Percentiles rank a stretch among this genome's conserved stretches.
Conservation (phyloP, 768 basidiomycete species). For the Pulveroboletus sp. region DNA sequence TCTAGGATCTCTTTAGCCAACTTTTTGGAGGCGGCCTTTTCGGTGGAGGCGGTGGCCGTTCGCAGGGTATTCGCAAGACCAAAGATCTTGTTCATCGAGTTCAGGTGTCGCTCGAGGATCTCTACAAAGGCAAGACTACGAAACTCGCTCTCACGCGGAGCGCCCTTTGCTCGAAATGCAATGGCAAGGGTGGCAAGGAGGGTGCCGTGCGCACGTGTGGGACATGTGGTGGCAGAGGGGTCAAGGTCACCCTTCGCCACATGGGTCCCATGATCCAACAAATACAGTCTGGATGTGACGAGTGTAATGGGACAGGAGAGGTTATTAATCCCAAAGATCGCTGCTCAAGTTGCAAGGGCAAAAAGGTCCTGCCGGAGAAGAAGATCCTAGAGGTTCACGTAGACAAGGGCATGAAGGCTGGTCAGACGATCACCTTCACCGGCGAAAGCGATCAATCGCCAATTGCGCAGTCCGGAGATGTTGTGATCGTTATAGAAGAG, state of each 20-base stretch:
- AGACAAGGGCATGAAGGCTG: conserved; percentile 97
- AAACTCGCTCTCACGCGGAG: conserved; percentile 97
- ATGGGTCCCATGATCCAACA: conserved; percentile 99
- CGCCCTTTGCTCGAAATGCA: conserved; percentile 88
- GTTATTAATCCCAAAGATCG: conserved; percentile 90
- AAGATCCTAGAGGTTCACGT: conserved; percentile 97
- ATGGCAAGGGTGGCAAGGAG: conserved; percentile 96
- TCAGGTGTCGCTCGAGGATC: conserved; percentile 93
- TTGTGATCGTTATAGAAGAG: conserved; percentile 91
- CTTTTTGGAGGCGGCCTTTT: conserved; percentile 85
- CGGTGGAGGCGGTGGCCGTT: conserved; percentile 58
- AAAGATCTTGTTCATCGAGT: conserved; percentile 98
- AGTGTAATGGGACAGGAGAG: conserved; percentile 92
- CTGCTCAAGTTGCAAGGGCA: conserved; percentile 89
- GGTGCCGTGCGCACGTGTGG: conserved; percentile 83
- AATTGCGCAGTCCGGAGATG: conserved; percentile 85
- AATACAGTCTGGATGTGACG: conserved; percentile 91
- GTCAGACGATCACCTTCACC: conserved; percentile 81
- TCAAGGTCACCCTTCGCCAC: conserved; percentile 88
- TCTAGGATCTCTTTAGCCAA: conserved; percentile 91
- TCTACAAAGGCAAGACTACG: conserved; percentile 98
- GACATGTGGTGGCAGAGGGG: conserved; percentile 81
- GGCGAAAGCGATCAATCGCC: conserved; percentile 95
- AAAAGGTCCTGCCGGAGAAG: conserved; percentile 91
- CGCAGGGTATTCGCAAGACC: conserved; percentile 81